Base-by-base conservation (phyloP, 2,329 filamentous ascomycete species). In the Penicillium aurantiogriseum region DNA sequence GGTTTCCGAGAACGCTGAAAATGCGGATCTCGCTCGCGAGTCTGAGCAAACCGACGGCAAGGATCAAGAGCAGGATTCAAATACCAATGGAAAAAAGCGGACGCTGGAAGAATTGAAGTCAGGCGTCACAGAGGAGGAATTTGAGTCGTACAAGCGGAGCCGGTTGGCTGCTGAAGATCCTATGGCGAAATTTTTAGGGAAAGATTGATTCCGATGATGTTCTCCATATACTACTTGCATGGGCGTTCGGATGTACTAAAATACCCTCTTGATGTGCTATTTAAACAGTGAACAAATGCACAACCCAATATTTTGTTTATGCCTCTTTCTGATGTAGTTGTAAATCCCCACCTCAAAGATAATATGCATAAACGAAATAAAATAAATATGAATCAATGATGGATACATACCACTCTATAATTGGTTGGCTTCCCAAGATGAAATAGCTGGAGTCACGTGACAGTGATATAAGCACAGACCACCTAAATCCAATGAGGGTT, bases 111-210 rank as follows among this genome's bases (percentile, higher is more conserved):
- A 96, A 70, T 87, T 96, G 82, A 85, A 88, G 67, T 85, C 85
- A 23, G 90, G 88, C 1, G 83, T 94, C 13, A 87, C 88, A 0
- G 91, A 96, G 69, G 89, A 89, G 55, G 91, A 96, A 64, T 83
- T 96, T 78, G 92, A 97, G 57, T 86, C 88, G 58, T 96, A 95
- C 73, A 85, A 91, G 66, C 84, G 85, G 64, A 92, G 91, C 71
- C 82, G 88, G 62, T 84, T 85, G 51, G 86, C 85, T 29, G 86
- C 87, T 0, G 84, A 91, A 62, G 92, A 96, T 77, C 92, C 92
- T 0, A 96, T 96, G 92, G 90, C 91, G 1, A 87, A 85, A 6
- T 85, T 91, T 65, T 74, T 95, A 45, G 89, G 89, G 25, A 89
- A 86, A 71, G 89, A 92, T 69, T 48, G 55, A 33, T 59, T 56